Percentiles rank a stretch among this genome's conserved stretches.
These are phyloP conservation scores for Podila clonocystis DNA, from an alignment of 192 early-diverging fungal genomes.

Conservation along the genomic window DNA sequence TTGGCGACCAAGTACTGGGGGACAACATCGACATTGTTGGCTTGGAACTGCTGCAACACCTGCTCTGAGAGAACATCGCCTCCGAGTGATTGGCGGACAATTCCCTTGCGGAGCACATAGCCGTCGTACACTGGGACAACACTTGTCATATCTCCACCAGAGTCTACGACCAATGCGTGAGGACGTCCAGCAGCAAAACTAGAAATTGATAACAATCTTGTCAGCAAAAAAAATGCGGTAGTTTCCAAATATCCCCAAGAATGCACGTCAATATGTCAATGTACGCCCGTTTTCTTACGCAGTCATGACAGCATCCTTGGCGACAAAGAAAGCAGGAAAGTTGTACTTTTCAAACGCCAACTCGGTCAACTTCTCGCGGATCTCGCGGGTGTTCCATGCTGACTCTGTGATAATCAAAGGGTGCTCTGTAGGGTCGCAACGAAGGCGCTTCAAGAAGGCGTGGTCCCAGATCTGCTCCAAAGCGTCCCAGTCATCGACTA, in stretches of 20 bases:
- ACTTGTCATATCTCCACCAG: constrained; percentile 88
- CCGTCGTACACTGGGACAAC: constrained; percentile 98
- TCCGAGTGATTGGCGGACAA: constrained; percentile 75
- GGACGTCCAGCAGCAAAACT: constrained; percentile 91
- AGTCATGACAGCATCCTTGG: constrained; percentile 90
- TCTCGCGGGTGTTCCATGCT: constrained; percentile 88
- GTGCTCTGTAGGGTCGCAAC: constrained; percentile 84
- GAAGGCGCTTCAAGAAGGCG: constrained; percentile 76
- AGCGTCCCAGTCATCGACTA: constrained; percentile 95
- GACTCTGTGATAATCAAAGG: constrained; percentile 92
- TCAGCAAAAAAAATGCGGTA: too few relatives aligned
- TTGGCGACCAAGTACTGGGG: constrained; percentile 87
- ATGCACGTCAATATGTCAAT: background rate
- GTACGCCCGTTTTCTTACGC: constrained; percentile 67
- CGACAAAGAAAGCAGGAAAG: constrained; percentile 94
- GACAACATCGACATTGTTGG: constrained; percentile 70
- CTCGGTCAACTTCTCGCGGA: constrained; percentile 89
- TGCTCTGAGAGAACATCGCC: constrained; percentile 87
- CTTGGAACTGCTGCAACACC: constrained; percentile 68
- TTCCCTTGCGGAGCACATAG: constrained; percentile 91
- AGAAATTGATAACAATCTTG: background rate
- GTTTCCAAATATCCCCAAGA: background rate
- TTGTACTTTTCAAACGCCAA: constrained; percentile 95
- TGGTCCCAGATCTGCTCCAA: constrained; percentile 94
- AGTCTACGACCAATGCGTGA: constrained; percentile 92